Evolutionary conservation across 768 basidiomycete species (phyloP).

Genomic region (Calocera viscosa): DNA sequence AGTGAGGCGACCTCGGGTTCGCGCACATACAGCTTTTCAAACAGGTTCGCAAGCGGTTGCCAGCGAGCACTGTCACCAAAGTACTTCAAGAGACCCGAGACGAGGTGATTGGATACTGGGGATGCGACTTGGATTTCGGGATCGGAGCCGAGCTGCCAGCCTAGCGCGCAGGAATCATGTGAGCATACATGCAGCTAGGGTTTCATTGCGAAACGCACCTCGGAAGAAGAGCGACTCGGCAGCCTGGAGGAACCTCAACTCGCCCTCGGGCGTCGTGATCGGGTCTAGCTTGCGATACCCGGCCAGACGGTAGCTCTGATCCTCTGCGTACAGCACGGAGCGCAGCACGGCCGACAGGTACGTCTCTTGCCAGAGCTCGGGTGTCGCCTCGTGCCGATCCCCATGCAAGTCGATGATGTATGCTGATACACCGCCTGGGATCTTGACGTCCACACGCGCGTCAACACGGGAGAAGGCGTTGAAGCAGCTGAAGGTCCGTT

Average conservation of each 20-base stretch:
- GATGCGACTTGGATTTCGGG: conserved; percentile 98
- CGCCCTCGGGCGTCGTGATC: conserved; percentile 76
- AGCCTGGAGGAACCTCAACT: conserved; percentile 79
- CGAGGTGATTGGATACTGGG: conserved; percentile 89
- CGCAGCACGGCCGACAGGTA: conserved; percentile 87
- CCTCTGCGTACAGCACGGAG: conserved; percentile 90
- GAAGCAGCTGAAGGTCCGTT: conserved; percentile 53
- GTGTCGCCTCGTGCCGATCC: conserved; percentile 82
- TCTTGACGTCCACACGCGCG: conserved; percentile 93
- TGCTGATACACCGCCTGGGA: conserved; percentile 90
- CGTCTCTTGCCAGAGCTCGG: conserved; percentile 94
- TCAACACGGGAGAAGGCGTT: conserved; percentile 97
- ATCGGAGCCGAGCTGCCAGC: conserved; percentile 97
- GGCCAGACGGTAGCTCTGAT: conserved; percentile 78
- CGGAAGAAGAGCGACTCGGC: conserved; percentile 81
- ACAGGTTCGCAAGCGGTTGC: conserved; percentile 80
- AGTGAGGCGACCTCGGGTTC: conserved; percentile 85
- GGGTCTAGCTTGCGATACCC: conserved; percentile 94
- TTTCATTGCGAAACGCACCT: conserved; percentile 35
- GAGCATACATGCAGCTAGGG: neutral
- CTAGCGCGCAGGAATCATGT: conserved; percentile 31
- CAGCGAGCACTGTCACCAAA: conserved; percentile 85
- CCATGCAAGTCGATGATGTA: conserved; percentile 90
- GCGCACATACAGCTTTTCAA: conserved; percentile 73
- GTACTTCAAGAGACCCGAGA: conserved; percentile 89